These are phyloP conservation scores for Wickerhamiella dianesei DNA, from an alignment of 805 yeast genomes.

Conservation along the genomic window DNA sequence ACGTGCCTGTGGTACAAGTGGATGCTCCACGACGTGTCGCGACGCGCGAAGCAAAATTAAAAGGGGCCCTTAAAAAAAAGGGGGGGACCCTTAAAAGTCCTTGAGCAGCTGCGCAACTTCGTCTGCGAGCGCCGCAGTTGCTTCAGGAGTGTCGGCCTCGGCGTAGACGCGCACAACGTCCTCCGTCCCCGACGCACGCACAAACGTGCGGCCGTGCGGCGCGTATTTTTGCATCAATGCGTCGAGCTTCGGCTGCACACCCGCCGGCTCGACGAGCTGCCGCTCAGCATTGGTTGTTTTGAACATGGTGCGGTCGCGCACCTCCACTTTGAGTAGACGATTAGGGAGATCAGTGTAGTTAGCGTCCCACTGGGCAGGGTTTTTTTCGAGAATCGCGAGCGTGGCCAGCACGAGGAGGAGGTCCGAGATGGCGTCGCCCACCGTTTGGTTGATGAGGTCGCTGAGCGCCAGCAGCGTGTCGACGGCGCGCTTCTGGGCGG, in stretches of 20 bases:
- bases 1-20: slow-evolving; percentile 57
- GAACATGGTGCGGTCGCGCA: slow-evolving; percentile 66
- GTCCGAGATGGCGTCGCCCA: slow-evolving; percentile 97
- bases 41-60: neutral
- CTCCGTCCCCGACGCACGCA: slow-evolving; percentile 95
- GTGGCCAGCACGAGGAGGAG: slow-evolving; percentile 63
- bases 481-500: slow-evolving; percentile 37
- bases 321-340: slow-evolving; percentile 64
- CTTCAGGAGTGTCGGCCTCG: slow-evolving; percentile 50
- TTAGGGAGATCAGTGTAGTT: slow-evolving; percentile 81
- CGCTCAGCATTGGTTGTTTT: slow-evolving; percentile 87
- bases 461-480: slow-evolving; percentile 46
- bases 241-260: slow-evolving; percentile 65
- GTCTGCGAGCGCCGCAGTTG: slow-evolving; percentile 35
- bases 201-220: slow-evolving; percentile 66
- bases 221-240: slow-evolving; percentile 39
- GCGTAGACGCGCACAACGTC: slow-evolving; percentile 94
- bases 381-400: slow-evolving; percentile 39
- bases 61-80: neutral
- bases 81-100: neutral
- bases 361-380: slow-evolving; percentile 60
- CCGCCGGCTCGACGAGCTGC: slow-evolving; percentile 57
- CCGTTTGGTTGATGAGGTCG: slow-evolving; percentile 81
- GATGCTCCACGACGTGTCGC: slow-evolving; percentile 24
- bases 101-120: slow-evolving; percentile 21